A percentile compares a stretch with the other conserved stretches of the same genome.
These are phyloP conservation scores for Daldinia vernicosa DNA, from an alignment of 495 filamentous ascomycete genomes.

Conservation along the genomic window DNA sequence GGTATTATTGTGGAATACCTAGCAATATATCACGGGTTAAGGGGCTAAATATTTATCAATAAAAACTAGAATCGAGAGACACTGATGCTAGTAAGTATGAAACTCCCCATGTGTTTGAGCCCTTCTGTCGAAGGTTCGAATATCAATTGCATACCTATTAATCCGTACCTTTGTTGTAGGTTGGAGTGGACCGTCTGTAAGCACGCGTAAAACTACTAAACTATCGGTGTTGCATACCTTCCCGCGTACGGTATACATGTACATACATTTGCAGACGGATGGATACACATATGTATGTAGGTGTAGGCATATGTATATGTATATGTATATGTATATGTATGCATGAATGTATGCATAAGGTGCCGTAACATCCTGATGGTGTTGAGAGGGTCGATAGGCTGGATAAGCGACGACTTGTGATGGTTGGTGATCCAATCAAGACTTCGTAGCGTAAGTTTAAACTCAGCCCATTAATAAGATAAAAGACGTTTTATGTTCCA, in stretches of 20 bases:
- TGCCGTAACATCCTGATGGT: neutral
- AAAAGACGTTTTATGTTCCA: conserved; percentile 15
- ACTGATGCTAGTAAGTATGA: neutral
- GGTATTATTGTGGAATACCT: neutral
- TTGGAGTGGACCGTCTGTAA: neutral
- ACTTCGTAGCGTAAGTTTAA: neutral
- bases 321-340: no score
- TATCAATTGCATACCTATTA: neutral
- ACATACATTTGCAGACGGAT: neutral
- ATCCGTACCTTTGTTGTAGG: no score
- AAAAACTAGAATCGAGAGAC: neutral
- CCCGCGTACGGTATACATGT: neutral
- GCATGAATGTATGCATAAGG: neutral
- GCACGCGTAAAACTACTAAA: neutral
- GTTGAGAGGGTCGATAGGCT: neutral
- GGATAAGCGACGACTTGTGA: neutral
- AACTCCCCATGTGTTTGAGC: neutral
- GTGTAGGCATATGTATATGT: no score
- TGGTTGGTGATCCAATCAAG: neutral
- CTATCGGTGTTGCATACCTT: neutral
- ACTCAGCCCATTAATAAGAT: neutral
- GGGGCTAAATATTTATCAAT: neutral
- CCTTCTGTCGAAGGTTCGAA: neutral
- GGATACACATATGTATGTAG: no score
- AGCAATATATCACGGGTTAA: neutral